Percentiles rank a stretch among this genome's conserved stretches.
Conservation (phyloP, 2,329 filamentous ascomycete species). For the Neocucurbitaria cava region DNA sequence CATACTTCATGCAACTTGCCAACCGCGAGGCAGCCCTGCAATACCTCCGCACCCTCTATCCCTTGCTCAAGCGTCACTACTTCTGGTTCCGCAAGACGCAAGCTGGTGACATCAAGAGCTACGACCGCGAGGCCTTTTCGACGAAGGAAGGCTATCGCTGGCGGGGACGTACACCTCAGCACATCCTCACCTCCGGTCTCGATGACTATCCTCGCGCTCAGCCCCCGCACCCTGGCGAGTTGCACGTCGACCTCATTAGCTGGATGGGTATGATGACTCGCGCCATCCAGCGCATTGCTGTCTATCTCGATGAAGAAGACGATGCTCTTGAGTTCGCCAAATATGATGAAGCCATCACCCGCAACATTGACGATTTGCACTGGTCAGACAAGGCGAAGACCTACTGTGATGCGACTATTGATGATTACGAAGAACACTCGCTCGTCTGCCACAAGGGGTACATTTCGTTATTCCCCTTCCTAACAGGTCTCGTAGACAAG, state of each 20-base stretch:
- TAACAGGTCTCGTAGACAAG: constrained; percentile 78
- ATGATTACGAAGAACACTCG: constrained; percentile 88
- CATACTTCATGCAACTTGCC: constrained; percentile 69
- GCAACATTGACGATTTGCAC: constrained; percentile 91
- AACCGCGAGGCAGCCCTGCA: constrained; percentile 71
- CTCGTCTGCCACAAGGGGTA: constrained; percentile 98
- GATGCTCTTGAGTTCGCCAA: constrained; percentile 76
- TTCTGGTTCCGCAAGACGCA: constrained; percentile 96
- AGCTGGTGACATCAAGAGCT: constrained; percentile 85
- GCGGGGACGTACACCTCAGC: constrained; percentile 85
- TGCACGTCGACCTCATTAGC: constrained; percentile 91
- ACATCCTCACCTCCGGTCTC: constrained; percentile 90
- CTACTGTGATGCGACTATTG: constrained; percentile 94
- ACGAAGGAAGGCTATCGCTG: constrained; percentile 93
- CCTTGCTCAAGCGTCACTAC: constrained; percentile 86
- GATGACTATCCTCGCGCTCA: constrained; percentile 96
- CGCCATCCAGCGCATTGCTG: constrained; percentile 80
- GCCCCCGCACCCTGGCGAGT: constrained; percentile 92
- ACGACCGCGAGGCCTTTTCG: constrained; percentile 87
- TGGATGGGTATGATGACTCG: constrained; percentile 98
- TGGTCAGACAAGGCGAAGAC: constrained; percentile 83
- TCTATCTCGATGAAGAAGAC: constrained; percentile 75
- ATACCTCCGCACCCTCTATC: constrained; percentile 81
- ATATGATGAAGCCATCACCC: constrained; percentile 77
- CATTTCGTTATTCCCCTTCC: constrained; percentile 89